Conservation (phyloP, 208 protist species). For the Trypanosoma rangeli region DNA sequence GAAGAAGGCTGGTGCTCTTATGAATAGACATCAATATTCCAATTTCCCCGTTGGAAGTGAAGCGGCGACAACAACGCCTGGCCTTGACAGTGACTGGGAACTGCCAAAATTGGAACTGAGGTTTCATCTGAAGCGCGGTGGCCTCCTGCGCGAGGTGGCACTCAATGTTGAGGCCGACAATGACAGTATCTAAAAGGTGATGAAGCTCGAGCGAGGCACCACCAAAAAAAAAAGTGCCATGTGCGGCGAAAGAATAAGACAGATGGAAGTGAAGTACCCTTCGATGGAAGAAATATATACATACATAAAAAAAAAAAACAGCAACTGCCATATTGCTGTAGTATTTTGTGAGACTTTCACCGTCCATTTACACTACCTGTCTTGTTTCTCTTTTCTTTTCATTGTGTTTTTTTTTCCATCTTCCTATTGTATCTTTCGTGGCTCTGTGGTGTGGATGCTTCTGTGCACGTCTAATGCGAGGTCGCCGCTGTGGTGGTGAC, state of each 20-base stretch:
- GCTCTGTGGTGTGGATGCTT: background rate
- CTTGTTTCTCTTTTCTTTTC: background rate
- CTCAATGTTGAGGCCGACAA: conserved; percentile 9
- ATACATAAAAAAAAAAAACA: too few species aligned
- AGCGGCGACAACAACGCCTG: background rate
- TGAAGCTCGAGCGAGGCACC: background rate
- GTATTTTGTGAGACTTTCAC: background rate
- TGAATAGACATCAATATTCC: background rate
- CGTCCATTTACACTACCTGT: background rate
- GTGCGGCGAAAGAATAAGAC: background rate
- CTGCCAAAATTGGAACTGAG: conserved; percentile 17
- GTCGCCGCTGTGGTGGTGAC: background rate
- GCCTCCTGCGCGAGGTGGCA: conserved; percentile 6
- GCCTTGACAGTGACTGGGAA: background rate
- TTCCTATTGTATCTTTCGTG: background rate
- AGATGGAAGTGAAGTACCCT: background rate
- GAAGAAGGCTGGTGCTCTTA: background rate
- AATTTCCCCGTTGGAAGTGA: background rate
- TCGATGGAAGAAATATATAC: background rate
- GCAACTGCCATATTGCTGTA: background rate
- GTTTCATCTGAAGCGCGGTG: conserved; percentile 28
- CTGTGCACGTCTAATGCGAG: background rate
- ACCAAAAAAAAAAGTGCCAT: background rate
- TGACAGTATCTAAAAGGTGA: background rate
- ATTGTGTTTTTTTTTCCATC: background rate